phyloP scores from a whole-genome alignment of 352 stramenopile species.

The Lagenidium giganteum region DNA sequence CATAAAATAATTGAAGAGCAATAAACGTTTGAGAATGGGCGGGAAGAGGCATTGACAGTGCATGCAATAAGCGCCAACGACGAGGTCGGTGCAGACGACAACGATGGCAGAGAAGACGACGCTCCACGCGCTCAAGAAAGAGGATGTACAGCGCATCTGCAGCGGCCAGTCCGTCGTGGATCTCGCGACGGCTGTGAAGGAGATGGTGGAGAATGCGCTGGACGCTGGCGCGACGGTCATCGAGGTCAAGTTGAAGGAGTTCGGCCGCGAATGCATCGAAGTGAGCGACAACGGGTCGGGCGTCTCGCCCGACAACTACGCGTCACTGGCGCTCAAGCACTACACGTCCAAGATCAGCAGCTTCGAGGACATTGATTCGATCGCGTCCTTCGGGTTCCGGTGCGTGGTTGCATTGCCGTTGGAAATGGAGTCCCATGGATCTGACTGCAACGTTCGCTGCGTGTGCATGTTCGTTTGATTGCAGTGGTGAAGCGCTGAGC shows the following conservation, averaged over 20 bases:
- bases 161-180: constrained; percentile 94
- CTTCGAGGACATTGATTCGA: constrained; percentile 92
- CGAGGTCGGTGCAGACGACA: too few species aligned
- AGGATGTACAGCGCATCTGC: constrained; percentile 66
- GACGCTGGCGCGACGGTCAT: constrained; percentile 67
- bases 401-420: constrained; percentile 10
- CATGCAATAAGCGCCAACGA: too few species aligned
- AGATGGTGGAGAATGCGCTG: constrained; percentile 95
- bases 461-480: too few species aligned
- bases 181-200: constrained; percentile 95
- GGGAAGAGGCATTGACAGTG: too few species aligned
- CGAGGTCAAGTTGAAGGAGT: constrained; percentile 89
- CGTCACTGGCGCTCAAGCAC: constrained; percentile 86
- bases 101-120: background rate
- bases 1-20: too few species aligned
- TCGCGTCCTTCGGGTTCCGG: constrained; percentile 93
- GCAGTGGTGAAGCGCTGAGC: constrained; percentile 92
- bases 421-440: too few species aligned
- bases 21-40: too few species aligned
- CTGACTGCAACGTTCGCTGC: too few species aligned
- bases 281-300: constrained; percentile 95
- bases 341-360: constrained; percentile 95
- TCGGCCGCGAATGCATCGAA: constrained; percentile 91
- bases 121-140: constrained; percentile 35
- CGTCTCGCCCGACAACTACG: constrained; percentile 73